phyloP scores from a whole-genome alignment of 1,284 basidiomycete species.

The Lentinula novae-zelandiae region DNA sequence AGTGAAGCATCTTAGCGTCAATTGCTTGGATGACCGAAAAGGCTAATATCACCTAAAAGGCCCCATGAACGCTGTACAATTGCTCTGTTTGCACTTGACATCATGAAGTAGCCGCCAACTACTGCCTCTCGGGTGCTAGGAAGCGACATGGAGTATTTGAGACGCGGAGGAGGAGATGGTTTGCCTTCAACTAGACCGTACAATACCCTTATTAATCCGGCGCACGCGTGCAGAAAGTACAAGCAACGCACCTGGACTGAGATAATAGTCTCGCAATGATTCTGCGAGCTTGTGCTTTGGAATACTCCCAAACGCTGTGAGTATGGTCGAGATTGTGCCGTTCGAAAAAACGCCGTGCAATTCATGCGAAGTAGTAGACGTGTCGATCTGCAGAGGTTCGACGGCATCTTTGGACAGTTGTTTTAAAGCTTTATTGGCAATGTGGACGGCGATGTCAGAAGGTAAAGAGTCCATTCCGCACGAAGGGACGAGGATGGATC shows the following conservation, averaged over 20 bases:
- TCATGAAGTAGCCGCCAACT: conserved; percentile 60
- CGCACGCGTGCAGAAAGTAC: background rate
- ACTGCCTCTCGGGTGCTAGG: conserved; percentile 33
- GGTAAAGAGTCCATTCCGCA: conserved; percentile 76
- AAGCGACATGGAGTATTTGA: conserved; percentile 47
- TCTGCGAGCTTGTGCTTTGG: conserved; percentile 35
- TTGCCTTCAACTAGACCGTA: conserved; percentile 36
- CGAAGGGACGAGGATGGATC: conserved; percentile 65
- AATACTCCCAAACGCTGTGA: conserved; percentile 45
- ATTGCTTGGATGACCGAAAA: background rate
- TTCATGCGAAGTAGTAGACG: conserved; percentile 45
- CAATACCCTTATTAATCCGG: background rate
- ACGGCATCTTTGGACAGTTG: conserved; percentile 18
- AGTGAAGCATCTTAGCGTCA: background rate
- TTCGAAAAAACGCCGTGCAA: conserved; percentile 59
- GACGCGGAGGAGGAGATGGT: conserved; percentile 29
- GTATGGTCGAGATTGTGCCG: conserved; percentile 61
- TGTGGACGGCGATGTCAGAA: conserved; percentile 59
- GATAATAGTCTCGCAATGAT: conserved; percentile 38
- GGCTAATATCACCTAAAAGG: conserved; percentile 27
- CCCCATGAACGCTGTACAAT: conserved; percentile 81
- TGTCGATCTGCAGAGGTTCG: conserved; percentile 23
- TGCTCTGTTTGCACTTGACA: conserved; percentile 59
- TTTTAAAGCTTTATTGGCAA: conserved; percentile 45
- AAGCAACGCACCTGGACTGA: conserved; percentile 50